phyloP scores from a whole-genome alignment of 495 filamentous ascomycete species.

The Xylaria venustula region DNA sequence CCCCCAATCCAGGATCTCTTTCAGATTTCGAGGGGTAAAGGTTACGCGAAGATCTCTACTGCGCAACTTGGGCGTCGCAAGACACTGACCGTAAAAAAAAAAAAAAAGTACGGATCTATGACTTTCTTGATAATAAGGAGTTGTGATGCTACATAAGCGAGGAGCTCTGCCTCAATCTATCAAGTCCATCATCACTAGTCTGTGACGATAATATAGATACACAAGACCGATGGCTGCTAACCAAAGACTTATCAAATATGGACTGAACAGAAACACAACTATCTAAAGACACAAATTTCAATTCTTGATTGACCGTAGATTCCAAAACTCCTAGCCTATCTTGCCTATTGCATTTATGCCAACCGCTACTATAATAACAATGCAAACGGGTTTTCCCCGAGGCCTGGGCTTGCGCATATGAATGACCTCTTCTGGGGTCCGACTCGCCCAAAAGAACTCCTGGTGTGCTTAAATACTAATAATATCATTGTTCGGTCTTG shows the following conservation, averaged over 20 bases:
- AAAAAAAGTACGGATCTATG: too few relatives aligned
- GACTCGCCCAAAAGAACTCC: not conserved
- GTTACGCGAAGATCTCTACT: too few relatives aligned
- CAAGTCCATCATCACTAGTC: not conserved
- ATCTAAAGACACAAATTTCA: not conserved
- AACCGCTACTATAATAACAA: not conserved
- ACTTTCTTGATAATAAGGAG: too few relatives aligned
- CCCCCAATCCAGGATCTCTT: too few relatives aligned
- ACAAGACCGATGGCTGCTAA: not conserved
- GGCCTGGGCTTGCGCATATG: not conserved
- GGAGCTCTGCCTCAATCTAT: too few relatives aligned
- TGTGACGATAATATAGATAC: not conserved
- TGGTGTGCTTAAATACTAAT: not conserved
- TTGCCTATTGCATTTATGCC: not conserved
- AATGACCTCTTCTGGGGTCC: not conserved
- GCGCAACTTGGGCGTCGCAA: too few relatives aligned
- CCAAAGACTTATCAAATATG: not conserved
- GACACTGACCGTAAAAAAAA: too few relatives aligned
- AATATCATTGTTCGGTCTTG: not conserved
- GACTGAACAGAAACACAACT: not conserved
- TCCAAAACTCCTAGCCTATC: not conserved
- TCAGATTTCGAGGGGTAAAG: too few relatives aligned
- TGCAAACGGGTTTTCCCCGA: not conserved
- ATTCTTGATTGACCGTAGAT: not conserved
- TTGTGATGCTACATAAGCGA: too few relatives aligned